A percentile compares a stretch with the other conserved stretches of the same genome.
Conservation (phyloP, 345 rosid species). For the Salix suchowensis region DNA sequence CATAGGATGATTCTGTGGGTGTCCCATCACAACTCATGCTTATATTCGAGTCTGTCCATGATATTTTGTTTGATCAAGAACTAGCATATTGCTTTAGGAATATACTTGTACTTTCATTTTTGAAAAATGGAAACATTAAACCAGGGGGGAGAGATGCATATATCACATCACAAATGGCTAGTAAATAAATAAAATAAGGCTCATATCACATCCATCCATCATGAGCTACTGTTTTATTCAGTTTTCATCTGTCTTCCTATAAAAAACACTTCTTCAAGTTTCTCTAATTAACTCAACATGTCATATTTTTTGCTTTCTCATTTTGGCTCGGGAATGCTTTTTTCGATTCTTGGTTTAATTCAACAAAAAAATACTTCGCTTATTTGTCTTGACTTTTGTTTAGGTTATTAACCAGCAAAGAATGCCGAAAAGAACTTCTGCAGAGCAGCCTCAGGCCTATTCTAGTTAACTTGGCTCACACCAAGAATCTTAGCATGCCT, state of each 20-base stretch:
- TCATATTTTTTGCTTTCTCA: background rate
- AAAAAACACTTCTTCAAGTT: background rate
- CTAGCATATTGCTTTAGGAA: background rate
- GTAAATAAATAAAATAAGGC: too few species aligned
- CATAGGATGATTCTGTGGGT: background rate
- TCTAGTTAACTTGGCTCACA: conserved; percentile 89
- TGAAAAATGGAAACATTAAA: background rate
- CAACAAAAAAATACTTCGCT: background rate
- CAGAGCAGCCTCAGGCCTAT: conserved; percentile 99
- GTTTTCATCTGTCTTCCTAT: background rate
- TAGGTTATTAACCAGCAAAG: conserved; percentile 96
- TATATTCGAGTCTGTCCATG: background rate
- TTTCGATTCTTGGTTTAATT: background rate
- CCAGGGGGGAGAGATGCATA: background rate
- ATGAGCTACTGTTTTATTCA: too few species aligned
- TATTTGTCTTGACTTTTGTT: conserved; percentile 11
- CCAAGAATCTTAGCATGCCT: conserved; percentile 98
- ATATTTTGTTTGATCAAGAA: background rate
- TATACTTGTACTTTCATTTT: background rate
- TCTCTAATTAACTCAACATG: background rate
- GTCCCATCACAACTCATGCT: background rate
- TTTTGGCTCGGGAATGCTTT: background rate
- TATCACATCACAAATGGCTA: background rate
- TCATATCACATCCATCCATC: background rate
- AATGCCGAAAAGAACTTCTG: conserved; percentile 98